These are phyloP conservation scores for Globisporangium rhizosaccharum DNA, from an alignment of 352 stramenopile genomes.

Conservation along the genomic window DNA sequence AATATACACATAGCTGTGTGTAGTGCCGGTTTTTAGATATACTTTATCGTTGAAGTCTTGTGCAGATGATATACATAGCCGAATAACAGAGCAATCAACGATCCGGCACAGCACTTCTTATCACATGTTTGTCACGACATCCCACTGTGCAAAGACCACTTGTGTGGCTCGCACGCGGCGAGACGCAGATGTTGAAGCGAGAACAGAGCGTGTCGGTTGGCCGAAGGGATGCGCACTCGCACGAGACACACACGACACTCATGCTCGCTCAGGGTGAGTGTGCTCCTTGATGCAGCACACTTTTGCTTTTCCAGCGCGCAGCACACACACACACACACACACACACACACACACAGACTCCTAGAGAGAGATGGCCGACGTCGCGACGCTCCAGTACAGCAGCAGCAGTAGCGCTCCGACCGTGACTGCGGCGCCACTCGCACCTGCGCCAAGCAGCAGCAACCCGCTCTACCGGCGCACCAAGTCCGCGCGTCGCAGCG, in stretches of 20 bases:
- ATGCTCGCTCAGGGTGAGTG: no score
- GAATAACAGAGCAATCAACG: background rate
- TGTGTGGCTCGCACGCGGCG: slow-evolving; percentile 2
- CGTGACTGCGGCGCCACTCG: no score
- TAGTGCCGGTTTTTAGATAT: background rate
- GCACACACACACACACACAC: slow-evolving; percentile 11
- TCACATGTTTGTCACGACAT: background rate
- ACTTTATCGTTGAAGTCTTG: no score
- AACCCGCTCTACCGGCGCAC: slow-evolving; percentile 4
- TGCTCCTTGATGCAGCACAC: slow-evolving; percentile 1
- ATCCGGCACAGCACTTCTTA: background rate
- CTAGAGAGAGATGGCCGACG: background rate
- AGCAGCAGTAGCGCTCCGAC: background rate
- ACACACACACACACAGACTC: no score
- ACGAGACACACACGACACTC: no score
- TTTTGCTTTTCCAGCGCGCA: slow-evolving; percentile 18
- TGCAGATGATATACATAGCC: background rate
- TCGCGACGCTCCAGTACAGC: background rate
- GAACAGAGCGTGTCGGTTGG: background rate
- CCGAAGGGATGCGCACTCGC: no score
- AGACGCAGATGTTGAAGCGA: slow-evolving; percentile 6
- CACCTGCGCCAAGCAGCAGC: background rate
- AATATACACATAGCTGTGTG: no score
- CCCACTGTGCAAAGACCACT: slow-evolving; percentile 10
- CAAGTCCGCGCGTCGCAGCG: slow-evolving; percentile 15